Conservation (phyloP, 495 filamentous ascomycete species). For the Hapsidospora chrysogenum region DNA sequence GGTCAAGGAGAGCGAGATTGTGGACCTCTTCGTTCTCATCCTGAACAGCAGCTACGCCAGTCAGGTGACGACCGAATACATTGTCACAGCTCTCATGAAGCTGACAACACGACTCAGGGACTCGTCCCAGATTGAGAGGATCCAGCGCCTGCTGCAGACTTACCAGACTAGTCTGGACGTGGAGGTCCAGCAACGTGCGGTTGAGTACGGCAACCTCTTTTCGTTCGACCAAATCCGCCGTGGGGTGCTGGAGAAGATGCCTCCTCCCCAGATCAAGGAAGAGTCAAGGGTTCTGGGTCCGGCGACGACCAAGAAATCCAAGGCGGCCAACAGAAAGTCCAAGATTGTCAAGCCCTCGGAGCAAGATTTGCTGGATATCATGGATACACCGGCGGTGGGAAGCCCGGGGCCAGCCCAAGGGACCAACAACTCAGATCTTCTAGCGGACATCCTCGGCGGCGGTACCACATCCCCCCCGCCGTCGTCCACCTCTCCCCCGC, state of each 20-base stretch:
- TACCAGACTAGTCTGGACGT: slow-evolving; percentile 75
- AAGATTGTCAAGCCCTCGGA: slow-evolving; percentile 70
- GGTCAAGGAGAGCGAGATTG: slow-evolving; percentile 75
- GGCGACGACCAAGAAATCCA: slow-evolving; percentile 63
- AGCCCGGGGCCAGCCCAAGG: slow-evolving; percentile 9
- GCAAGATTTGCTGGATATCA: slow-evolving; percentile 82
- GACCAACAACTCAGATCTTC: slow-evolving; percentile 61
- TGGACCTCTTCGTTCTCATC: slow-evolving; percentile 81
- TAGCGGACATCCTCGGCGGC: slow-evolving; percentile 75
- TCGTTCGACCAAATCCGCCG: slow-evolving; percentile 70
- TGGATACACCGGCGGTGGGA: slow-evolving; percentile 49
- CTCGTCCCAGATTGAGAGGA: slow-evolving; percentile 63
- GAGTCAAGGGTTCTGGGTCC: slow-evolving; percentile 82
- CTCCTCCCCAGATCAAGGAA: slow-evolving; percentile 88
- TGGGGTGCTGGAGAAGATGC: slow-evolving; percentile 94
- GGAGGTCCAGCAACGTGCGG: slow-evolving; percentile 87
- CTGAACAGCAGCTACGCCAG: slow-evolving; percentile 85
- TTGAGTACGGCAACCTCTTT: slow-evolving; percentile 91
- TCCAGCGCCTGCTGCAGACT: slow-evolving; percentile 58
- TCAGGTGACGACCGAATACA: slow-evolving; percentile 83
- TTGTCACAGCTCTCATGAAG: slow-evolving; percentile 89
- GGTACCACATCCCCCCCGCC: slow-evolving; percentile 30
- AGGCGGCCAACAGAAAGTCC: slow-evolving; percentile 54
- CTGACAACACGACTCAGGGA: slow-evolving; percentile 79
- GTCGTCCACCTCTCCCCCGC: slow-evolving; percentile 27